phyloP scores from a whole-genome alignment of 2,329 filamentous ascomycete genomes.

The Xylariaceae sp. region DNA sequence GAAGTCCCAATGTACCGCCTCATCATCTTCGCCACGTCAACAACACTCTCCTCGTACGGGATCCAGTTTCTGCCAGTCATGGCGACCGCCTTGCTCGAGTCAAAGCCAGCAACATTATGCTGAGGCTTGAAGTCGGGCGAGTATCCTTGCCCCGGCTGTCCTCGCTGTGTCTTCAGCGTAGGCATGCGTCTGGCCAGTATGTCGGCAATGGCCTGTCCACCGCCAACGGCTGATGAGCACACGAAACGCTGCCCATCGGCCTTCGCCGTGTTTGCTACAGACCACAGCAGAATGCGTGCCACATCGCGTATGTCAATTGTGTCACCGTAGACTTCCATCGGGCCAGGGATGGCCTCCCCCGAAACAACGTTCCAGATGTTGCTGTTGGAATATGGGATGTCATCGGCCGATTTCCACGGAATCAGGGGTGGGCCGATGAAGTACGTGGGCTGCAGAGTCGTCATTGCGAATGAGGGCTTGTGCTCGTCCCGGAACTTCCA shows the following conservation, averaged over 20 bases:
- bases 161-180: slow-evolving; percentile 14
- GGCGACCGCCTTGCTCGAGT: slow-evolving; percentile 28
- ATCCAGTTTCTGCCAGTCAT: slow-evolving; percentile 32
- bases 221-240: slow-evolving; percentile 24
- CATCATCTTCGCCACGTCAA: slow-evolving; percentile 22
- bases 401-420: slow-evolving; percentile 23
- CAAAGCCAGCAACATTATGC: slow-evolving; percentile 20
- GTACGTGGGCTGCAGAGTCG: slow-evolving; percentile 27
- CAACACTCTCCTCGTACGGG: slow-evolving; percentile 29
- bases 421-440: slow-evolving; percentile 28
- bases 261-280: slow-evolving; percentile 18
- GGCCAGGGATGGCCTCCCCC: slow-evolving; percentile 22
- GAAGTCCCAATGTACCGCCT: slow-evolving; percentile 18
- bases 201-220: slow-evolving; percentile 27
- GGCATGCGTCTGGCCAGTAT: slow-evolving; percentile 25
- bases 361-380: slow-evolving; percentile 22
- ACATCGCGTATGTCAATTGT: slow-evolving; percentile 28
- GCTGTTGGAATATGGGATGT: slow-evolving; percentile 23
- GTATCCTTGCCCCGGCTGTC: slow-evolving; percentile 25
- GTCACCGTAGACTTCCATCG: slow-evolving; percentile 23
- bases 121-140: slow-evolving; percentile 19
- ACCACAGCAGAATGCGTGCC: slow-evolving; percentile 28
- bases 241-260: slow-evolving; percentile 28
- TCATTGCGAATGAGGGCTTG: slow-evolving; percentile 25
- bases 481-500: slow-evolving; percentile 26